A percentile compares a stretch with the other conserved stretches of the same genome.
These are phyloP conservation scores for Vittaforma corneae DNA, from an alignment of 371 early-diverging fungal species.

Conservation along the genomic window DNA sequence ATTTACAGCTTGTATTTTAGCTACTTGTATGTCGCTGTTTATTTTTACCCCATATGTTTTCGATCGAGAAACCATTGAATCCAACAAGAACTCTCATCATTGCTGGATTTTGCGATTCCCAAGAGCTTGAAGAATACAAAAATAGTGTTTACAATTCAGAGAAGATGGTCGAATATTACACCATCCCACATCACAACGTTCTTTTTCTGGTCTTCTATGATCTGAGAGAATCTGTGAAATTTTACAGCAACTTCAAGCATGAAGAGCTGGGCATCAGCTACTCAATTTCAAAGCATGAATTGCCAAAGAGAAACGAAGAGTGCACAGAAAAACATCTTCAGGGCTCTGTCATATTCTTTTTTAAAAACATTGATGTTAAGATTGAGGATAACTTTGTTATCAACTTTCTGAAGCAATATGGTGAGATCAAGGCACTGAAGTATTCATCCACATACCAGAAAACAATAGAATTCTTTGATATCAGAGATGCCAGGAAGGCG, in stretches of 20 bases:
- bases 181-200: constrained; percentile 35
- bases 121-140: constrained; percentile 15
- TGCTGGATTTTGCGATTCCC: constrained; percentile 28
- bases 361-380: constrained; percentile 16
- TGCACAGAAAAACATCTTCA: constrained; percentile 50
- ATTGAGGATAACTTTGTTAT: constrained; percentile 26
- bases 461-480: constrained; percentile 56
- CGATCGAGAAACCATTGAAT: constrained; percentile 2
- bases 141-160: not conserved
- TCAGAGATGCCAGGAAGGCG: constrained; percentile 43
- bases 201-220: constrained; percentile 56
- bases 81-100: constrained; percentile 49
- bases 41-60: not conserved
- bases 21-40: not conserved
- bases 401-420: constrained; percentile 26
- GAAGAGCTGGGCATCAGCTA: constrained; percentile 32
- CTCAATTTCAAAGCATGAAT: constrained; percentile 52
- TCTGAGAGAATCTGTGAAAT: constrained; percentile 37
- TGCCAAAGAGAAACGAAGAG: constrained; percentile 54
- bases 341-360: constrained; percentile 40
- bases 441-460: constrained; percentile 34
- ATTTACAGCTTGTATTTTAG: not conserved
- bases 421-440: constrained; percentile 50
- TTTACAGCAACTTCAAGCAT: constrained; percentile 4
- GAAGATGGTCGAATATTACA: constrained; percentile 49